These are phyloP conservation scores for Prillingera fragicola DNA, from an alignment of 1,284 basidiomycete species.

Conservation along the genomic window DNA sequence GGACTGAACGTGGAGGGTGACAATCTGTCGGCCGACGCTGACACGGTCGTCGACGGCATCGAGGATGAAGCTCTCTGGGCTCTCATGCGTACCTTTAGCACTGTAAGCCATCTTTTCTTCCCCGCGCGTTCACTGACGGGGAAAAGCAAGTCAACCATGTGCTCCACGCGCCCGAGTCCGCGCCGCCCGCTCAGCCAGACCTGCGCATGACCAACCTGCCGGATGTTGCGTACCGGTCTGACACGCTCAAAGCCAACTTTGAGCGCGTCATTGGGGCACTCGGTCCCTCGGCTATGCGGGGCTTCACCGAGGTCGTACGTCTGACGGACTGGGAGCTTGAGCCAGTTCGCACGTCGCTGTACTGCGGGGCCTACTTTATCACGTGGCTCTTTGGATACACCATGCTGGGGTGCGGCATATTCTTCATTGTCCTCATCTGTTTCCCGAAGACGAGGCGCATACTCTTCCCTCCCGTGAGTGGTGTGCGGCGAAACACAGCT, in stretches of 20 bases:
- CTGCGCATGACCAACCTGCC: conserved; percentile 10
- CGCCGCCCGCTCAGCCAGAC: conserved; percentile 45
- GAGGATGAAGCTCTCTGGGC: conserved; percentile 49
- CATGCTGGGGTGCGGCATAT: conserved; percentile 42
- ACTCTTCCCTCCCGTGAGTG: conserved; percentile 53
- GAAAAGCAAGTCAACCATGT: conserved; percentile 50
- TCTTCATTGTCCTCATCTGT: conserved; percentile 50
- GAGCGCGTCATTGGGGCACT: conserved; percentile 55
- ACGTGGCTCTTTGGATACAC: conserved; percentile 51
- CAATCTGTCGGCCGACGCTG: too few relatives aligned
- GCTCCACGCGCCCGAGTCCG: conserved; percentile 35
- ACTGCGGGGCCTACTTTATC: conserved; percentile 50
- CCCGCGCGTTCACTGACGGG: too few relatives aligned
- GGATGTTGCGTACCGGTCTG: conserved; percentile 42
- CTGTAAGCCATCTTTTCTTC: conserved; percentile 40
- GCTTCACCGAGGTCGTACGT: conserved; percentile 52
- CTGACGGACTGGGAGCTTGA: conserved; percentile 54
- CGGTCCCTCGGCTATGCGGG: conserved; percentile 51
- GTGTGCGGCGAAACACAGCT: too few relatives aligned
- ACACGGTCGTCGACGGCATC: conserved; percentile 46
- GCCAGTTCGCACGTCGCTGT: conserved; percentile 48
- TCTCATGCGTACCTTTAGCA: conserved; percentile 46
- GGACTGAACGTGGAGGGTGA: too few relatives aligned
- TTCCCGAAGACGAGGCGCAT: conserved; percentile 50
- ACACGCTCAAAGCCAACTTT: conserved; percentile 50